Base-by-base conservation (phyloP, 176 grass and related monocot genomes). In the Bolboschoenus planiculmis region DNA sequence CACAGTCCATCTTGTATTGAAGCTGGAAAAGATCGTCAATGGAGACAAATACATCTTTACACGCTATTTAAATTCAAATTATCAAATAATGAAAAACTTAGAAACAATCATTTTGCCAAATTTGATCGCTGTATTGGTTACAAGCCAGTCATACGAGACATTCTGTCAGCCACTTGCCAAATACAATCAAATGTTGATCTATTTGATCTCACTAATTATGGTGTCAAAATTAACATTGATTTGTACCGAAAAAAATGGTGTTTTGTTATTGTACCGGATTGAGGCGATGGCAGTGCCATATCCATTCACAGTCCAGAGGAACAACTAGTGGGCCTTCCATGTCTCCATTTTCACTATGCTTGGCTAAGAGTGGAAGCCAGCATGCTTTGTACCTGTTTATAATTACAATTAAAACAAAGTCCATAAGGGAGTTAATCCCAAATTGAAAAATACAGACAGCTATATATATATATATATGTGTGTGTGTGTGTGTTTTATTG, bases 211-310 rank as follows among this genome's bases (percentile, higher is more conserved):
- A n/a, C n/a, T n/a, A n/a, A n/a, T n/a, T n/a, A n/a, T n/a, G n/a
- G n/a, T n/a, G n/a, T n/a, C n/a, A n/a, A n/a, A n/a, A n/a, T n/a
- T n/a, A n/a, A n/a, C n/a, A n/a, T n/a, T n/a, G n/a, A n/a, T n/a
- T n/a, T n/a, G n/a, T n/a, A n/a, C n/a, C n/a, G n/a, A n/a, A n/a
- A 18, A 73, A 73, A 82, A 26, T 79, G 68, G 1, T 55, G 18
- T n/a, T 55, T 55, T n/a, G 51, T 54, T 54, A 20, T 18, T 10
- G 0, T 90, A 94, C 94, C 88, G 88, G 94, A 47, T 97, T 97
- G 64, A 97, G 90, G 26, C 90, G 91, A 91, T 97, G 93, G 51
- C 91, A 97, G 68, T 97, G 93, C 93, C 93, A 97, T 76, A 97
- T 89, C 93, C 93, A 97, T 74, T 97, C 88, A 23, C 93, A 97